A percentile compares a stretch with the other conserved stretches of the same genome.
These are phyloP conservation scores for Wickerhamiella vanderwaltii DNA, from an alignment of 805 yeast genomes.

Conservation along the genomic window DNA sequence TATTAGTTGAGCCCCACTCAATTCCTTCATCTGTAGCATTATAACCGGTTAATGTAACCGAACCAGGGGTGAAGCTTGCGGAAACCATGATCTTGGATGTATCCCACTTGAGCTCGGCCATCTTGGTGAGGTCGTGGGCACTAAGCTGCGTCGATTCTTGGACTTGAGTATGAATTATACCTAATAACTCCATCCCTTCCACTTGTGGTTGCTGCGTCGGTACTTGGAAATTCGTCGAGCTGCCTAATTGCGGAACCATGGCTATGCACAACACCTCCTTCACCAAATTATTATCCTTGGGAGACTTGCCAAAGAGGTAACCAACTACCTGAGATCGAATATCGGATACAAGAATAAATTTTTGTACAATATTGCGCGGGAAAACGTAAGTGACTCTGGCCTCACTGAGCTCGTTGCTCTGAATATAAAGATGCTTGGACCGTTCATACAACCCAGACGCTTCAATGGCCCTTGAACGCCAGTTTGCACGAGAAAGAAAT, in stretches of 20 bases:
- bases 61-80: slow-evolving; percentile 71
- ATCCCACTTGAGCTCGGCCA: slow-evolving; percentile 37
- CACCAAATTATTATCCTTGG: slow-evolving; percentile 51
- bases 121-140: slow-evolving; percentile 58
- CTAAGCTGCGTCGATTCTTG: slow-evolving; percentile 51
- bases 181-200: slow-evolving; percentile 57
- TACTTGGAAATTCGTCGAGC: slow-evolving; percentile 49
- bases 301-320: slow-evolving; percentile 65
- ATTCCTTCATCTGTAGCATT: slow-evolving; percentile 51
- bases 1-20: slow-evolving; percentile 62
- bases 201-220: slow-evolving; percentile 35
- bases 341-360: slow-evolving; percentile 71
- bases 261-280: slow-evolving; percentile 69
- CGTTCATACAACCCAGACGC: slow-evolving; percentile 61
- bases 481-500: slow-evolving; percentile 74
- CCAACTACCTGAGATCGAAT: slow-evolving; percentile 74
- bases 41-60: slow-evolving; percentile 62
- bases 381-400: slow-evolving; percentile 57
- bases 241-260: slow-evolving; percentile 81
- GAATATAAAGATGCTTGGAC: slow-evolving; percentile 59
- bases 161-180: slow-evolving; percentile 89
- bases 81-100: slow-evolving; percentile 42
- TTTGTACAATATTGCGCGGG: slow-evolving; percentile 69
- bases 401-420: slow-evolving; percentile 37
- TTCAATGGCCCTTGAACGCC: slow-evolving; percentile 82